Conservation (phyloP, 208 protist genomes). For the Acanthamoeba lugdunensis region DNA sequence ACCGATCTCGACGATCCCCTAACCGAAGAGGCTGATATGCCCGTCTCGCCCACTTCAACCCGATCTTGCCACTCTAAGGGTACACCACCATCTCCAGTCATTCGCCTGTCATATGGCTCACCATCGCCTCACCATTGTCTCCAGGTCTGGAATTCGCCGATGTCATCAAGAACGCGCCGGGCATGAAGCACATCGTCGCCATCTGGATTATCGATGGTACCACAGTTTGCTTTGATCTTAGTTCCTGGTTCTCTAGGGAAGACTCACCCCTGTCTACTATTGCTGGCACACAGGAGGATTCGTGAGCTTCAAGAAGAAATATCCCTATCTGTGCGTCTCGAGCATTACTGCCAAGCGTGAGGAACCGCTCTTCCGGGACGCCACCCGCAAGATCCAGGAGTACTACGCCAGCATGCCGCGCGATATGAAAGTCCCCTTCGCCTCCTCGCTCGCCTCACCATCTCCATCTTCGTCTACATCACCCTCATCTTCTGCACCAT, state of each 20-base stretch:
- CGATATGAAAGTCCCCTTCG: neutral
- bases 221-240: neutral
- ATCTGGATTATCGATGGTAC: constrained; percentile 23
- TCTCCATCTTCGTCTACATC: neutral
- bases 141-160: constrained; percentile 7
- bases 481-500: neutral
- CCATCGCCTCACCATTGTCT: neutral
- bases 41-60: neutral
- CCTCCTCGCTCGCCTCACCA: neutral
- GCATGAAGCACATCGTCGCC: constrained; percentile 19
- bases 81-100: neutral
- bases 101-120: neutral
- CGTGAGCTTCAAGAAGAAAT: neutral
- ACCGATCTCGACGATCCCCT: neutral
- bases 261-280: neutral
- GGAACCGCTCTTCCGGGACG: neutral
- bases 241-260: neutral
- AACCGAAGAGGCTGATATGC: neutral
- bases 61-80: neutral
- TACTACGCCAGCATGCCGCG: neutral
- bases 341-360: constrained; percentile 20
- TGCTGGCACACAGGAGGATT: neutral
- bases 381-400: neutral
- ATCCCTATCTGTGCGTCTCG: constrained; percentile 19
- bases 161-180: neutral